These are phyloP conservation scores for Colletotrichum tabaci DNA, from an alignment of 2,329 filamentous ascomycete genomes.

Conservation along the genomic window DNA sequence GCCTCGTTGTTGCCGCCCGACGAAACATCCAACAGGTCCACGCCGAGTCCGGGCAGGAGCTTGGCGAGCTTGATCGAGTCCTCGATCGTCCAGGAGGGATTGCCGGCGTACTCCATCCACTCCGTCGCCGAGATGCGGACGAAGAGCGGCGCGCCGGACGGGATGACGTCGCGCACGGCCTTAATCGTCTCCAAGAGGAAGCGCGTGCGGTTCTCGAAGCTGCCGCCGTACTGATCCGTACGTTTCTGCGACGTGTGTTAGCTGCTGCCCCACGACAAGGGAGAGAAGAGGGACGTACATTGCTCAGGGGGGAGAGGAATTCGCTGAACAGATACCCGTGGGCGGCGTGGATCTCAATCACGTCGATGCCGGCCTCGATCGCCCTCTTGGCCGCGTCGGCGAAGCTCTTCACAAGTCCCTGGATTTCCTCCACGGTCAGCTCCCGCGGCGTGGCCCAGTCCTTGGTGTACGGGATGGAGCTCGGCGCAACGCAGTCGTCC, in stretches of 20 bases:
- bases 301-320: constrained; percentile 74
- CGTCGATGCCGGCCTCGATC: constrained; percentile 80
- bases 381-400: constrained; percentile 71
- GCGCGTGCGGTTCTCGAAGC: constrained; percentile 76
- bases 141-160: constrained; percentile 69
- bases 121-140: constrained; percentile 74
- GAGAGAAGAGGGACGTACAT: constrained; percentile 55
- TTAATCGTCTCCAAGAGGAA: constrained; percentile 69
- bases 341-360: constrained; percentile 77
- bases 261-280: not conserved
- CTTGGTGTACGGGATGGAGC: constrained; percentile 71
- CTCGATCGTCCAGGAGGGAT: constrained; percentile 76
- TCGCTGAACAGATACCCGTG: constrained; percentile 78
- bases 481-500: constrained; percentile 67
- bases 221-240: constrained; percentile 76
- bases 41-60: constrained; percentile 78
- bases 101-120: constrained; percentile 67
- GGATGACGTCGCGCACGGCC: constrained; percentile 67
- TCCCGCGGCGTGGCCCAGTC: constrained; percentile 74
- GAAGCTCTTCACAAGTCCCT: constrained; percentile 74
- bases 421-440: constrained; percentile 79
- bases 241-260: constrained; percentile 57
- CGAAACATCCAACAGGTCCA: constrained; percentile 89
- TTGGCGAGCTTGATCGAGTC: constrained; percentile 78
- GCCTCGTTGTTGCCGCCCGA: constrained; percentile 78